These are phyloP conservation scores for Aspergillus costaricaensis DNA, from an alignment of 2,329 filamentous ascomycete species.

Conservation along the genomic window DNA sequence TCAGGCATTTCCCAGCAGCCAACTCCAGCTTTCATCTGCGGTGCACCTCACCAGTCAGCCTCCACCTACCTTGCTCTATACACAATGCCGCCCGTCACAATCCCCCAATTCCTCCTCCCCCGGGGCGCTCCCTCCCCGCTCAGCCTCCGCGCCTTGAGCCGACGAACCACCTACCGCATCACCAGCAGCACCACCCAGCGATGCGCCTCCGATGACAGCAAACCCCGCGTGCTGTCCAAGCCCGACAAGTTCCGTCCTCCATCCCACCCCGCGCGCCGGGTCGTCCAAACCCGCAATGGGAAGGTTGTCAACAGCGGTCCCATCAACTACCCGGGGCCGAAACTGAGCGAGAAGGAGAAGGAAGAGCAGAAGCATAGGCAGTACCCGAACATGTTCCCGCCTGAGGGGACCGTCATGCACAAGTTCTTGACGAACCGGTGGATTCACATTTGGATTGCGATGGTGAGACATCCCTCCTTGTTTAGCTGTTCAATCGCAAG, in stretches of 20 bases:
- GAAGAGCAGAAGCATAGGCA: slow-evolving; percentile 66
- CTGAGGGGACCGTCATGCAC: slow-evolving; percentile 76
- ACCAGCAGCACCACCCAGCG: slow-evolving; percentile 21
- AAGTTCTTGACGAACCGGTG: slow-evolving; percentile 77
- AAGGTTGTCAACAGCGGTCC: slow-evolving; percentile 43
- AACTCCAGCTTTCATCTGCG: background rate
- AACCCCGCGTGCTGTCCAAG: slow-evolving; percentile 76
- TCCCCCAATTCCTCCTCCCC: slow-evolving; percentile 70
- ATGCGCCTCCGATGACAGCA: slow-evolving; percentile 42
- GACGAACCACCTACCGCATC: slow-evolving; percentile 17
- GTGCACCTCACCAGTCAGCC: background rate
- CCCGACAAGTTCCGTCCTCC: slow-evolving; percentile 89
- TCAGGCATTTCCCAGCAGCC: background rate
- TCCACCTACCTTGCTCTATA: too few relatives aligned
- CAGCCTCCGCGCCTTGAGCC: slow-evolving; percentile 32
- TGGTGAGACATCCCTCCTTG: slow-evolving; percentile 57
- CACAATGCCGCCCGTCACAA: slow-evolving; percentile 36
- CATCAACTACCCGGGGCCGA: slow-evolving; percentile 71
- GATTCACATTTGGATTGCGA: slow-evolving; percentile 79
- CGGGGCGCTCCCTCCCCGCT: slow-evolving; percentile 47
- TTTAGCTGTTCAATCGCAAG: background rate
- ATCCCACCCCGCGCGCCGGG: slow-evolving; percentile 75
- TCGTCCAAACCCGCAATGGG: slow-evolving; percentile 49
- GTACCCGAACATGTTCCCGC: slow-evolving; percentile 89
- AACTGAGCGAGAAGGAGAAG: slow-evolving; percentile 65